Evolutionary conservation across 2,329 filamentous ascomycete genomes (phyloP), one percentile per base, ranked within the genome.

Genomic region (Orbilia blumenaviensis): DNA sequence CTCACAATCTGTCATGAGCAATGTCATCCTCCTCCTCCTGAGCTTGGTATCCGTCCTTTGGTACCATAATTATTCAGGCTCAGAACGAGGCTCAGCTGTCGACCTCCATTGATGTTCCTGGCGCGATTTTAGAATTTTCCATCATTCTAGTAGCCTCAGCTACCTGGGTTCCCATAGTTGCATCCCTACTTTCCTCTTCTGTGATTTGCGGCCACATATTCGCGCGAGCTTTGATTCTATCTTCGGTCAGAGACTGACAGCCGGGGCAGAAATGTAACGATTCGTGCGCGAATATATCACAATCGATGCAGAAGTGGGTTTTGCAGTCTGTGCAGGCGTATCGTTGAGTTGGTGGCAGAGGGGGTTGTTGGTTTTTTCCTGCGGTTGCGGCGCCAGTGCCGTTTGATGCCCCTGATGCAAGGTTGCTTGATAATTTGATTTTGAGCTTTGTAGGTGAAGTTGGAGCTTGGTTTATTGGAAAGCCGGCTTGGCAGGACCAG

Each of bases 301-400:
- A 99, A 82, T 99, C 95, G 78, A 99, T 96, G 85, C 95, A 99
- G 82, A 98, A 99, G 83, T 98, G 94, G 74, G 92, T 90, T 2
- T 87, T 84, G 83, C 95, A 99, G n/a, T 90, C 89, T 79, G 91
- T 88, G 82, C 95, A 99, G 73, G 92, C 92, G 82, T 99, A 99
- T 61, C 95, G 86, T 54, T 91, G 74, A 25, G 77, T 79, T 62
- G 7, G 78, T 69, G 21, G 62, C 62, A 29, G 73, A 36, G 5
- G 36, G 25, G 25, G 62, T 29, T 38, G 14, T 10, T n/a, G 38
- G 38, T 23, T 52, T 50, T 42, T 62, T 58, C 4, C 81, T 80
- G 82, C 82, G 83, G 73, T 83, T 81, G 41, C 29, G 27, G 27
- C 12, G 27, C 27, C n/a, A 36, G 32, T 44, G 3, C 32, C 38